phyloP scores from a whole-genome alignment of 2,329 filamentous ascomycete species.

The Claviceps maximensis region DNA sequence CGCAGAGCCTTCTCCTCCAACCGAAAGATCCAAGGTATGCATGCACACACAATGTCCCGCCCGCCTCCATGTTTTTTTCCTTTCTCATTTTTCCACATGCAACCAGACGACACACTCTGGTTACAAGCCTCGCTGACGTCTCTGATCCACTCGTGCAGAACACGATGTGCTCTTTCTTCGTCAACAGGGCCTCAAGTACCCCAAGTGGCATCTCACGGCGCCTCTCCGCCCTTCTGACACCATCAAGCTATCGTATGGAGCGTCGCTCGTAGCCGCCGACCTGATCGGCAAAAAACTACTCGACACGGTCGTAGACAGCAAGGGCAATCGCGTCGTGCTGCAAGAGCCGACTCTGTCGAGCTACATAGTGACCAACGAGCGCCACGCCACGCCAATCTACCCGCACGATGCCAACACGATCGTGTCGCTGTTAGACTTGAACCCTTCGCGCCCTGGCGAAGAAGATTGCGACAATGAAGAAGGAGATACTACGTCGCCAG shows the following conservation, averaged over 20 bases:
- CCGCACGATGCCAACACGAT: constrained; percentile 63
- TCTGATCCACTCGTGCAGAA: constrained; percentile 14
- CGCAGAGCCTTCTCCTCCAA: constrained; percentile 14
- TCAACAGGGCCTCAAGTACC: constrained; percentile 21
- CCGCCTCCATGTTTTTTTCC: background rate
- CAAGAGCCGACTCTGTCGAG: constrained; percentile 57
- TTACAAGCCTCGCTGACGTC: background rate
- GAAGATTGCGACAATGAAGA: constrained; percentile 14
- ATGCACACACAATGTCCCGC: background rate
- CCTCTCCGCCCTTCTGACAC: constrained; percentile 19
- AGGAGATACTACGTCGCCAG: constrained; percentile 22
- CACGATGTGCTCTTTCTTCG: constrained; percentile 28
- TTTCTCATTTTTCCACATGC: too few species aligned
- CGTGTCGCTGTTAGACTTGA: constrained; percentile 62
- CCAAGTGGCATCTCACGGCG: constrained; percentile 25
- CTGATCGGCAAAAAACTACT: constrained; percentile 52
- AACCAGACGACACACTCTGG: background rate
- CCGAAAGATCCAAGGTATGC: constrained; percentile 15
- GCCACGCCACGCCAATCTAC: constrained; percentile 65
- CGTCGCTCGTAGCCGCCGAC: constrained; percentile 33
- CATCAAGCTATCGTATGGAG: constrained; percentile 30
- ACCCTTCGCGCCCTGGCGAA: constrained; percentile 34
- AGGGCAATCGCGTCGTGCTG: constrained; percentile 37
- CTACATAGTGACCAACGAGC: constrained; percentile 54
- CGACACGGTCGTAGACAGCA: constrained; percentile 43